Percentiles rank a stretch among this genome's conserved stretches.
phyloP scores from a whole-genome alignment of 78 protist species.

The Paulinella micropora region DNA sequence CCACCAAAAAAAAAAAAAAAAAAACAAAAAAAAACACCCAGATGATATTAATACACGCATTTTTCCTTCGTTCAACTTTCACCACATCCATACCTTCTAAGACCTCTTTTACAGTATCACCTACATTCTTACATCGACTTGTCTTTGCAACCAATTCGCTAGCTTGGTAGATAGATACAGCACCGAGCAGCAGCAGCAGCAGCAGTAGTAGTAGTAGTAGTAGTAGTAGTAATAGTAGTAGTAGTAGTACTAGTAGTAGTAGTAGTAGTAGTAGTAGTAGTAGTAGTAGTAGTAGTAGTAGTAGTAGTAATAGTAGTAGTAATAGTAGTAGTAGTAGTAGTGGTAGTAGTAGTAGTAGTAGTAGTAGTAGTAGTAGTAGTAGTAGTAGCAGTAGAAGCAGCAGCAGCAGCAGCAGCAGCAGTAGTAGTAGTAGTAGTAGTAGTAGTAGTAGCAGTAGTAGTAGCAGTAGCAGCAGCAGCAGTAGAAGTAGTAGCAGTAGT shows the following conservation, averaged over 20 bases:
- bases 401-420: background rate
- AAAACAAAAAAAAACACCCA: too few species aligned
- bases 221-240: background rate
- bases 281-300: background rate
- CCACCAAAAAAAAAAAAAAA: too few species aligned
- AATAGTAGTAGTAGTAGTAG: background rate
- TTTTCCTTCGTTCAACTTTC: too few species aligned
- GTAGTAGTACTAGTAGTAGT: background rate
- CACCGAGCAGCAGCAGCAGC: background rate
- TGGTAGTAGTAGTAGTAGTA: background rate
- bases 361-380: background rate
- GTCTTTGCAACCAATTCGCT: too few species aligned
- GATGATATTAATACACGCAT: too few species aligned
- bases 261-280: background rate
- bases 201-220: background rate
- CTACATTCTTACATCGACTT: too few species aligned
- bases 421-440: background rate
- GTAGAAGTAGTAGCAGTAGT: background rate
- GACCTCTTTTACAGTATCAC: too few species aligned
- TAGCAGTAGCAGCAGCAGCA: background rate
- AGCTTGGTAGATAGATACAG: too few species aligned
- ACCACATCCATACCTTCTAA: too few species aligned
- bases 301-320: background rate
- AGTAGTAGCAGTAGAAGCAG: background rate
- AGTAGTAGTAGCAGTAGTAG: background rate